phyloP scores from a whole-genome alignment of 2,329 filamentous ascomycete species.

The Pyricularia sp. region DNA sequence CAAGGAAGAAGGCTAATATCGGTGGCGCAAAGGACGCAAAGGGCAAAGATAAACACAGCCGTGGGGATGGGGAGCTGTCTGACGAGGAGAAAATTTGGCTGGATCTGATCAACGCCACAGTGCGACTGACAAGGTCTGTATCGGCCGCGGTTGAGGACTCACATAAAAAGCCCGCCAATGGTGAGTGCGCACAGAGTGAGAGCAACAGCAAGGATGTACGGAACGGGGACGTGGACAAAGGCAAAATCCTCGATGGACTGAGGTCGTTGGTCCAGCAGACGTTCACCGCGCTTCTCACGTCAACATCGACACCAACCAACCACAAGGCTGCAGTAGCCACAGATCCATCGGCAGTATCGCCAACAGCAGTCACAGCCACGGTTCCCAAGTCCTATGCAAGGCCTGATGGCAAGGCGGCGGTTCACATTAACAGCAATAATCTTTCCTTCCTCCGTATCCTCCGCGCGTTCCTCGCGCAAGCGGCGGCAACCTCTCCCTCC shows the following conservation, averaged over 20 bases:
- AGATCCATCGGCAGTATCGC: constrained; percentile 19
- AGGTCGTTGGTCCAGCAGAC: constrained; percentile 76
- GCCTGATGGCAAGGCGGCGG: background rate
- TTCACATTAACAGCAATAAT: constrained; percentile 27
- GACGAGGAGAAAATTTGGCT: constrained; percentile 47
- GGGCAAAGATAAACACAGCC: constrained; percentile 28
- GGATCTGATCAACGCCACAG: constrained; percentile 44
- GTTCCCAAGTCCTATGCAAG: constrained; percentile 20
- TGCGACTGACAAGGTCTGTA: constrained; percentile 50
- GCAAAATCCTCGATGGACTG: constrained; percentile 52
- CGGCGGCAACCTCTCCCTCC: constrained; percentile 69
- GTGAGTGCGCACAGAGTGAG: background rate
- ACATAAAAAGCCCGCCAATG: constrained; percentile 8
- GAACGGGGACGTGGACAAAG: constrained; percentile 31
- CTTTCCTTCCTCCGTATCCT: constrained; percentile 80
- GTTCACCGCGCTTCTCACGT: constrained; percentile 73
- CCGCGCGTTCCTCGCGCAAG: constrained; percentile 74
- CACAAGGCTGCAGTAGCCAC: constrained; percentile 9
- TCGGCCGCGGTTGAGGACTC: constrained; percentile 38
- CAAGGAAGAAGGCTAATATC: background rate
- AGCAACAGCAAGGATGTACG: background rate
- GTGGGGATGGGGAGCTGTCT: constrained; percentile 28
- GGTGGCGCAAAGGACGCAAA: background rate
- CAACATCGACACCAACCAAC: constrained; percentile 44
- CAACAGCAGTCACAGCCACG: constrained; percentile 11